Evolutionary conservation across 805 yeast genomes (phyloP).

Genomic region (Maudiozyma bulderi): DNA sequence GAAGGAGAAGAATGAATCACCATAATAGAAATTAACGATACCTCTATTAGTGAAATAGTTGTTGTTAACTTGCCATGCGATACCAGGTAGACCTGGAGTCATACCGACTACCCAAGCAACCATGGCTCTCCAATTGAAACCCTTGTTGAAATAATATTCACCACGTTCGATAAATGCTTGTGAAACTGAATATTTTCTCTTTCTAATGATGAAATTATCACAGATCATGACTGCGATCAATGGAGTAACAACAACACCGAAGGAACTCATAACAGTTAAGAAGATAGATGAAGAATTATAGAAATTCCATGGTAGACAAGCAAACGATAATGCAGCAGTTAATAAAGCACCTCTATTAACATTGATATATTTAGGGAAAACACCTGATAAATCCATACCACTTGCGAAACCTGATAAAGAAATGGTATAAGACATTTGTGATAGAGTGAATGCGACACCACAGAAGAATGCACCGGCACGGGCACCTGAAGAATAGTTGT

Average conservation of each 20-base stretch:
- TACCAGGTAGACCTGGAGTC: conserved; percentile 45
- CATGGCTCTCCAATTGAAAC: conserved; percentile 33
- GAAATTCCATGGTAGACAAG: conserved; percentile 33
- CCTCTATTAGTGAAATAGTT: conserved; percentile 27
- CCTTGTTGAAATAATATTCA: conserved; percentile 32
- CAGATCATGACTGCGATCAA: conserved; percentile 33
- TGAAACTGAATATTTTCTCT: conserved; percentile 29
- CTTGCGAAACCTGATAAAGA: conserved; percentile 35
- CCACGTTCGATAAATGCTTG: conserved; percentile 21
- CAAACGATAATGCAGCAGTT: conserved; percentile 30
- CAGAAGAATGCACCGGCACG: conserved; percentile 35
- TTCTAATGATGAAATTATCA: conserved; percentile 34
- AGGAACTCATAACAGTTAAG: conserved; percentile 32
- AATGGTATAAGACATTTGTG: conserved; percentile 34
- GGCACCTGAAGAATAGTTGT: conserved; percentile 28
- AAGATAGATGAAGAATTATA: conserved; percentile 30
- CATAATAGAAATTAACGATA: conserved; percentile 35
- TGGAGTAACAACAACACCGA: conserved; percentile 32
- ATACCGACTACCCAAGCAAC: conserved; percentile 29
- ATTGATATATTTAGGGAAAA: conserved; percentile 32
- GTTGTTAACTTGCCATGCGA: conserved; percentile 30
- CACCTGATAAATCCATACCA: conserved; percentile 36
- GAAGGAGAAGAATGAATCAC: conserved; percentile 37
- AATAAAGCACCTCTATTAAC: conserved; percentile 34
- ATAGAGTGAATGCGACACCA: conserved; percentile 30